These are phyloP conservation scores for Dryas integrifolia DNA, from an alignment of 331 rosid genomes.

Conservation along the genomic window DNA sequence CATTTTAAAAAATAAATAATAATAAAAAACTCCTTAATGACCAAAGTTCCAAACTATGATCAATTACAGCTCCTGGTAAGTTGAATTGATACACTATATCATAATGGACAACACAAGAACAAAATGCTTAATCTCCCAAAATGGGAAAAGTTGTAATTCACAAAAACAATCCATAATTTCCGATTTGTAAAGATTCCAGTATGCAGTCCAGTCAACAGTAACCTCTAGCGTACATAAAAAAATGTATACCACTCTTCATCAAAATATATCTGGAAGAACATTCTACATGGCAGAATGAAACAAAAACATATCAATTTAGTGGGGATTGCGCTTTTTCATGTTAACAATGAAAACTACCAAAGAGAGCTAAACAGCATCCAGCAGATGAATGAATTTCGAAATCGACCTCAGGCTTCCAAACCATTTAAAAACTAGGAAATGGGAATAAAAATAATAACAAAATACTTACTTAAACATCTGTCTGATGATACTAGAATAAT, in stretches of 20 bases:
- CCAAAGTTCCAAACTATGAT: not conserved
- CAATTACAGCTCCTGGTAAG: not conserved
- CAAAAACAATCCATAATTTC: not conserved
- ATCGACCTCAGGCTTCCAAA: not conserved
- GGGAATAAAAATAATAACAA: not conserved
- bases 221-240: not conserved
- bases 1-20: not conserved
- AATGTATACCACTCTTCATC: not conserved
- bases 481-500: constrained; percentile 56
- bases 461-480: constrained; percentile 55
- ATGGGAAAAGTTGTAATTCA: not conserved
- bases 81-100: not conserved
- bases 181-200: not conserved
- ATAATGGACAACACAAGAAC: not conserved
- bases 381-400: not conserved
- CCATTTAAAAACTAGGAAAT: not conserved
- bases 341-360: not conserved
- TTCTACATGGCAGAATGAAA: not conserved
- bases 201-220: not conserved
- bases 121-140: not conserved
- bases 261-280: too few relatives aligned
- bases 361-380: not conserved
- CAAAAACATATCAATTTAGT: not conserved
- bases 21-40: not conserved
- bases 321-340: not conserved